Percentiles rank a stretch among this genome's conserved stretches.
phyloP scores from a whole-genome alignment of 768 basidiomycete genomes.

The Tulasnella sp. region DNA sequence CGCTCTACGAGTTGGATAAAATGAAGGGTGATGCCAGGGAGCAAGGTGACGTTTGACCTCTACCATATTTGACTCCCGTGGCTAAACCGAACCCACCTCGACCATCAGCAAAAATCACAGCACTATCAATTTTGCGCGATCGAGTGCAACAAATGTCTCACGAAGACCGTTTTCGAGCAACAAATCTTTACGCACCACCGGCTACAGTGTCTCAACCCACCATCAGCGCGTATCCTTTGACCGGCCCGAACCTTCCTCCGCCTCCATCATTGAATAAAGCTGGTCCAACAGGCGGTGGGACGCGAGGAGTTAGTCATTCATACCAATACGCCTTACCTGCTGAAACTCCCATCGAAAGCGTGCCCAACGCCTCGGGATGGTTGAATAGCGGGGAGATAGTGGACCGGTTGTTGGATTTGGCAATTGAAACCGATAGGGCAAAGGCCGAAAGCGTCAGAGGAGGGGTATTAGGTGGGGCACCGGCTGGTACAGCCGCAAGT shows the following conservation, averaged over 20 bases:
- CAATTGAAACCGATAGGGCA: not conserved
- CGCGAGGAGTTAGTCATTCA: not conserved
- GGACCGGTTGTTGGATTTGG: not conserved
- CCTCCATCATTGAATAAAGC: not conserved
- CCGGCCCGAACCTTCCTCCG: not conserved
- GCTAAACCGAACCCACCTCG: not conserved
- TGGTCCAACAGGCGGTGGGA: not conserved
- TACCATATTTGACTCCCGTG: not conserved
- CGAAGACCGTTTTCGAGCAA: constrained; percentile 13
- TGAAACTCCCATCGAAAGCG: not conserved
- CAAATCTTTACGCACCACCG: constrained; percentile 12
- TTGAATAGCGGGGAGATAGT: constrained; percentile 3
- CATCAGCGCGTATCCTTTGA: constrained; percentile 2
- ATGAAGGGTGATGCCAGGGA: not conserved
- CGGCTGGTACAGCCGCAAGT: not conserved
- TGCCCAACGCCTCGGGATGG: not conserved
- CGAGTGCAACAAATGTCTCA: not conserved
- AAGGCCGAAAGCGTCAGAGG: not conserved
- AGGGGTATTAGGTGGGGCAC: not conserved
- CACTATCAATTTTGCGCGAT: not conserved
- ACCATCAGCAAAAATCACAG: constrained; percentile 1
- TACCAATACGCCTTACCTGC: constrained; percentile 9
- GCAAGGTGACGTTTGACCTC: not conserved
- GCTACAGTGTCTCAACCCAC: not conserved
- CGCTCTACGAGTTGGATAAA: not conserved